A percentile compares a stretch with the other conserved stretches of the same genome.
phyloP scores from a whole-genome alignment of 2,329 filamentous ascomycete genomes.

The Colletotrichum camelliae region DNA sequence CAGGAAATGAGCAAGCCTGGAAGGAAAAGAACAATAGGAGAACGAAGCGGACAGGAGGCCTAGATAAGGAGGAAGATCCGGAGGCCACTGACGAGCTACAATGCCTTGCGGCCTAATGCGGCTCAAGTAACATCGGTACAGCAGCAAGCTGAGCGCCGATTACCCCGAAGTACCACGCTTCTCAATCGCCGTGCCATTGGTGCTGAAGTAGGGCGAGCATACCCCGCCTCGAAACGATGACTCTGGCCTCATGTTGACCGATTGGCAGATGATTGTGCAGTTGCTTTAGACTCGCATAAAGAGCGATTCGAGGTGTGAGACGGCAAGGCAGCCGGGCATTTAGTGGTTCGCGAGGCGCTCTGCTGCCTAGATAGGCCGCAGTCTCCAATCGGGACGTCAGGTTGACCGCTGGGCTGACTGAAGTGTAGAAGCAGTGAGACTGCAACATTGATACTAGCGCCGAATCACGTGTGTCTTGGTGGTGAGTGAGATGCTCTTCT shows the following conservation, averaged over 20 bases:
- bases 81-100: background rate
- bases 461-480: background rate
- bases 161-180: background rate
- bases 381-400: background rate
- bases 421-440: background rate
- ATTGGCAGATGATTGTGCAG: background rate
- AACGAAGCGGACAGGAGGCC: background rate
- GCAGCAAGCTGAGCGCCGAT: background rate
- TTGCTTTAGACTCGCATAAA: constrained; percentile 2
- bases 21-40: background rate
- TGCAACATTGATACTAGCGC: background rate
- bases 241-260: background rate
- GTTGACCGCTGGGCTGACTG: background rate
- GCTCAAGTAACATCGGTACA: background rate
- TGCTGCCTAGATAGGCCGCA: background rate
- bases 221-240: background rate
- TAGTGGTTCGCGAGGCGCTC: background rate
- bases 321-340: background rate
- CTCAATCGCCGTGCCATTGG: background rate
- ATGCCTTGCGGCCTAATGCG: background rate
- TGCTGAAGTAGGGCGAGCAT: background rate
- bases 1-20: background rate
- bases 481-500: background rate
- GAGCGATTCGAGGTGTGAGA: background rate
- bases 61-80: background rate